A percentile compares a stretch with the other conserved stretches of the same genome.
These are phyloP conservation scores for Aspergillus conjunctus DNA, from an alignment of 495 filamentous ascomycete species.

Conservation along the genomic window DNA sequence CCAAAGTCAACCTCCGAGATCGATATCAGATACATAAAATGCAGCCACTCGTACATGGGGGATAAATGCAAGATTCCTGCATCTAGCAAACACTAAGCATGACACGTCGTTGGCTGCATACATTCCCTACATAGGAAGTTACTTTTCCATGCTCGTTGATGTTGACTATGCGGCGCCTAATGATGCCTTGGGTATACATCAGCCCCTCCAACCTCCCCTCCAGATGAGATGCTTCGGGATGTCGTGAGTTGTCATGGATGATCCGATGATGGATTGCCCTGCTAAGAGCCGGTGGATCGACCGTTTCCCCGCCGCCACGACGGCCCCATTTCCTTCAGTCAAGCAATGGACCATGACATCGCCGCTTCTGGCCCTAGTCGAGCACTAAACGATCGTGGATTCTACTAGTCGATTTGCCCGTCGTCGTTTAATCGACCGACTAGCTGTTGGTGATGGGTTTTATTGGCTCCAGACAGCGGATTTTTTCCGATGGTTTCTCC, in stretches of 20 bases:
- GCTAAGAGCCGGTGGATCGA: constrained; percentile 16
- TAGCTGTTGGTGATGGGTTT: constrained; percentile 9
- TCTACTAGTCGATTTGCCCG: constrained; percentile 13
- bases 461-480: constrained; percentile 13
- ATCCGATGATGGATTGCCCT: neutral
- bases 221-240: neutral
- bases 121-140: too few species aligned
- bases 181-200: constrained; percentile 9
- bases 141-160: too few species aligned
- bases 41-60: constrained; percentile 5
- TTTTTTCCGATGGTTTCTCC: constrained; percentile 24
- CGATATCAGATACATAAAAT: constrained; percentile 2
- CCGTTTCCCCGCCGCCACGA: constrained; percentile 26
- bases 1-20: neutral
- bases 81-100: constrained; percentile 17
- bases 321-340: constrained; percentile 19
- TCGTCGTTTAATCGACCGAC: constrained; percentile 13
- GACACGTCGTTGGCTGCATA: constrained; percentile 25
- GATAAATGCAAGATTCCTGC: constrained; percentile 12
- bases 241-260: neutral
- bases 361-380: neutral
- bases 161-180: constrained; percentile 11
- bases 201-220: too few species aligned
- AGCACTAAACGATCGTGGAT: constrained; percentile 12
- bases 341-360: neutral